Conservation (phyloP, 805 yeast species). For the Tanozyma kutaoensis region DNA sequence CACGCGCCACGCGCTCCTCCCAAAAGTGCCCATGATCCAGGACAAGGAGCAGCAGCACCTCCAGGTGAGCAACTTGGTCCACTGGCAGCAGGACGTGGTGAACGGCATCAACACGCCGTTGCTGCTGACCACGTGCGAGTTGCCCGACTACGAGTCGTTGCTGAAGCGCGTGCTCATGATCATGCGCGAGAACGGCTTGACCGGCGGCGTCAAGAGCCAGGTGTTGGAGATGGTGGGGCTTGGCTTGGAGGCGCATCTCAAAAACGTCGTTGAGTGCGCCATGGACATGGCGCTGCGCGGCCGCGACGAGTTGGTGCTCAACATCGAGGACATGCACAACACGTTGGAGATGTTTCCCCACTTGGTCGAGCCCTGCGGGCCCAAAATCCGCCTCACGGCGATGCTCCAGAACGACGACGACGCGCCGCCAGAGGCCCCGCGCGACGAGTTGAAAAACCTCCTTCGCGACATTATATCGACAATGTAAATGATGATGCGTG, state of each 20-base stretch:
- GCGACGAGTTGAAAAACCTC: no score
- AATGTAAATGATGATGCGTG: no score
- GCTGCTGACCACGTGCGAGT: constrained; percentile 60
- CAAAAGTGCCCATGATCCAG: constrained; percentile 71
- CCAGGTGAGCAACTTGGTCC: constrained; percentile 41
- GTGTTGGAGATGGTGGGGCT: constrained; percentile 64
- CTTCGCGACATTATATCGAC: no score
- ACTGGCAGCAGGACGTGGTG: constrained; percentile 88
- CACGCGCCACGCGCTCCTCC: constrained; percentile 61
- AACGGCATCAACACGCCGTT: constrained; percentile 77
- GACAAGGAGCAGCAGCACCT: constrained; percentile 31
- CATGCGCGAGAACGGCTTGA: constrained; percentile 79
- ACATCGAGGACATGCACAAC: constrained; percentile 56
- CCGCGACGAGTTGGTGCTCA: constrained; percentile 36
- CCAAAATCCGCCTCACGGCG: constrained; percentile 36
- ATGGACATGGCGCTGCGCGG: constrained; percentile 60
- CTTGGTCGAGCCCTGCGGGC: constrained; percentile 55
- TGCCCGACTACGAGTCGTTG: constrained; percentile 69
- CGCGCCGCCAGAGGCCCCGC: no score
- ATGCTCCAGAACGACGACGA: constrained; percentile 46
- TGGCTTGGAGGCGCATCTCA: constrained; percentile 77
- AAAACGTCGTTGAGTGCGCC: constrained; percentile 58
- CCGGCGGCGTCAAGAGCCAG: constrained; percentile 67
- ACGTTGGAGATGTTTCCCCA: constrained; percentile 54
- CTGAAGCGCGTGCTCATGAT: constrained; percentile 64